phyloP scores from a whole-genome alignment of 345 rosid species.

The Lagerstroemia speciosa region DNA sequence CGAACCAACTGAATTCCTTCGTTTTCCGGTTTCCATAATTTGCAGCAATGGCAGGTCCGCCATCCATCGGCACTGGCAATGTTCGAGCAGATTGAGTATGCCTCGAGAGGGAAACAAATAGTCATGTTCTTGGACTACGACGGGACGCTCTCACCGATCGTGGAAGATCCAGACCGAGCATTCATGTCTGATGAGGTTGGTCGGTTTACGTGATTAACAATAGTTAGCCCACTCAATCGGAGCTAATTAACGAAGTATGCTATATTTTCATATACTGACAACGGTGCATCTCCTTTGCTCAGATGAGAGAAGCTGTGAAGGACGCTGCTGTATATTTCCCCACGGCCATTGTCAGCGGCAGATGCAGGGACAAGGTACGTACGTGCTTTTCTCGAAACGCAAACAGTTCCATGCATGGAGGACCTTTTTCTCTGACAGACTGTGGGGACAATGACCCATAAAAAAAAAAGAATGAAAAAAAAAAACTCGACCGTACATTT shows the following conservation, averaged over 20 bases:
- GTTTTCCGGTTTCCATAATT: neutral
- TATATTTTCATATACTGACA: too few relatives aligned
- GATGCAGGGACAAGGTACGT: conserved; percentile 86
- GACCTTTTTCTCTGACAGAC: too few relatives aligned
- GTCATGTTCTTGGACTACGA: conserved; percentile 94
- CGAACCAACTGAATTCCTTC: neutral
- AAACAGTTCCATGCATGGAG: neutral
- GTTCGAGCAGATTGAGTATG: conserved; percentile 58
- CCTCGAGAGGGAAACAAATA: conserved; percentile 63
- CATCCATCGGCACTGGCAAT: conserved; percentile 79
- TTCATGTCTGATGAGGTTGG: conserved; percentile 73
- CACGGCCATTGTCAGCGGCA: conserved; percentile 90
- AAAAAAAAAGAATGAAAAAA: too few relatives aligned
- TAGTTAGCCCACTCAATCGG: too few relatives aligned
- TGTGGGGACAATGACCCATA: too few relatives aligned
- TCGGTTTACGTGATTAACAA: neutral
- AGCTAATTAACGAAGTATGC: too few relatives aligned
- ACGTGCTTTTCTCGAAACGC: conserved; percentile 10
- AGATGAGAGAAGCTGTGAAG: conserved; percentile 83
- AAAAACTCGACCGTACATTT: too few relatives aligned
- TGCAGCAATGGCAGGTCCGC: conserved; percentile 29
- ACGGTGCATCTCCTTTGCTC: neutral
- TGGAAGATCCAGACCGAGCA: conserved; percentile 88
- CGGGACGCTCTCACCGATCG: conserved; percentile 93
- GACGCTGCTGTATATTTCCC: conserved; percentile 65